Base-by-base conservation (phyloP, 2,329 filamentous ascomycete genomes). In the Trichoderma hamatum region DNA sequence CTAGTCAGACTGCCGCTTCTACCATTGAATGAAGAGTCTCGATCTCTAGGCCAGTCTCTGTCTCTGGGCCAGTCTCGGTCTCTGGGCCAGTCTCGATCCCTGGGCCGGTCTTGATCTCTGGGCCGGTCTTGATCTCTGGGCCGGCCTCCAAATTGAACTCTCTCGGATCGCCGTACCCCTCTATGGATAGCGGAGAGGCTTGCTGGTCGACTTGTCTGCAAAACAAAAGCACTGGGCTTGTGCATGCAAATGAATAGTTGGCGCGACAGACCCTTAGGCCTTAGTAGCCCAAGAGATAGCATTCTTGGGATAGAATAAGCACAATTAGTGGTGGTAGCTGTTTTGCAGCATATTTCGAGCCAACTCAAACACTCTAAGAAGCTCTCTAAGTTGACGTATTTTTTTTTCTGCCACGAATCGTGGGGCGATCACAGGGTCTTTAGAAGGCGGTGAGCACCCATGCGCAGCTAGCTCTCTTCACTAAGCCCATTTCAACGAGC, bases 161-260 rank as follows among this genome's bases (percentile, higher is more conserved):
- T 73, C 75, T 83, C 72, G 72, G 86, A 78, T 77, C 81, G 75
- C 55, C 89, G 87, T 67, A 93, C 82, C 16, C 91, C 91, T 56
- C 85, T 83, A 72, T 89, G 86, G 74, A 94, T 93, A 54, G 90
- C 90, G 11, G 90, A 91, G 70, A 92, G 84, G 52, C 76, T 79
- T 32, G 78, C 74, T 26, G 73, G 36, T 52, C 78, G 79, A 51
- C 73, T 71, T 19, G 71, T 66, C 5, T 73, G 52, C 28, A 72
- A 73, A 16, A 39, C 30, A 24, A 43, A 54, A 30, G 24, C 14
- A 36, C 30, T 43, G 2, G 28, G n/a, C 14, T 51, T 43, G 4
- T 59, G 36, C 39, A 72, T 36, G n/a, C 61, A 46, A 19, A 43
- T 59, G 21, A 69, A 54, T n/a, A 75, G 58, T 6, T 73, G 72